These are phyloP conservation scores for Pilaira anomala DNA, from an alignment of 192 early-diverging fungal genomes.

Conservation along the genomic window DNA sequence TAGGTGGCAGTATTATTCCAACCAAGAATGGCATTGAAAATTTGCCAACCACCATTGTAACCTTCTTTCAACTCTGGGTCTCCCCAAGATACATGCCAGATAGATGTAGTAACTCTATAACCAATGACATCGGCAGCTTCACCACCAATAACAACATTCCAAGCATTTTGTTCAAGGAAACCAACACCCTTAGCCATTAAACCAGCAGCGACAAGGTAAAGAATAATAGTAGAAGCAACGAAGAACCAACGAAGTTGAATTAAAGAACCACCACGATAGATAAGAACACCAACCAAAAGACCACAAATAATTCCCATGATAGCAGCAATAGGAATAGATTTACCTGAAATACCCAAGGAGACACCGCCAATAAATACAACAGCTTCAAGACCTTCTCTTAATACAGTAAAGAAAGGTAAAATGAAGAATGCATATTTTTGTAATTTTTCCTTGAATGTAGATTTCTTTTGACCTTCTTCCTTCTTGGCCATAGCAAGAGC, in stretches of 20 bases:
- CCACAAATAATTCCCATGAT: constrained; percentile 71
- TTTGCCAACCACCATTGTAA: constrained; percentile 56
- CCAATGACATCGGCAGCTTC: constrained; percentile 56
- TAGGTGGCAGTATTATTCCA: constrained; percentile 76
- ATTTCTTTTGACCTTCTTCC: background rate
- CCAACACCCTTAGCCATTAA: constrained; percentile 68
- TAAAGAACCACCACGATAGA: constrained; percentile 68
- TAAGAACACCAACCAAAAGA: constrained; percentile 62
- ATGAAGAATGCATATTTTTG: constrained; percentile 70
- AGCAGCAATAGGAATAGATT: constrained; percentile 78
- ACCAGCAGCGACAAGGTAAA: constrained; percentile 83
- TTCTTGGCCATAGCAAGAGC: constrained; percentile 27
- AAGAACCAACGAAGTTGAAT: constrained; percentile 80
- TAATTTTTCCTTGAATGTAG: background rate
- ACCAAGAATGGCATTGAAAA: constrained; percentile 70
- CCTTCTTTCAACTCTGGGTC: constrained; percentile 54
- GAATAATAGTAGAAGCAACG: constrained; percentile 60
- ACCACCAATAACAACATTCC: constrained; percentile 60
- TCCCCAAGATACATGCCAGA: constrained; percentile 38
- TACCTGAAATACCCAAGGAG: constrained; percentile 34
- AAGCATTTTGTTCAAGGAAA: constrained; percentile 64
- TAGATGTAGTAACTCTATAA: constrained; percentile 34
- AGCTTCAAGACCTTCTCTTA: constrained; percentile 87
- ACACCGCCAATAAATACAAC: constrained; percentile 87
- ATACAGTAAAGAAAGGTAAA: constrained; percentile 79